phyloP scores from a whole-genome alignment of 495 filamentous ascomycete species.

The Penicillium samsonianum region DNA sequence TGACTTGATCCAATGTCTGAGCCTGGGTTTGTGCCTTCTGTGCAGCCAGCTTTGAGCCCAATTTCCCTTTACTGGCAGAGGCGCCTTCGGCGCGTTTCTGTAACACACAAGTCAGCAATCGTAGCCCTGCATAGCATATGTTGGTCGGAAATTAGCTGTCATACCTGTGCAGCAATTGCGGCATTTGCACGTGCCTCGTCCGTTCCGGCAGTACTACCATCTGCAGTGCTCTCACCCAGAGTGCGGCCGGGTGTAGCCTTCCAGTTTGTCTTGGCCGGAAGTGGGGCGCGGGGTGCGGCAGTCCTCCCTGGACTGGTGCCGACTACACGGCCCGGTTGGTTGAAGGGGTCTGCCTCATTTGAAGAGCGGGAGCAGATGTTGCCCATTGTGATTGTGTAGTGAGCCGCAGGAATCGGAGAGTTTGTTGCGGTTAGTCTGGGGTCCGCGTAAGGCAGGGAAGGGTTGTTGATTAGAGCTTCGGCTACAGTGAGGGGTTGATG shows the following conservation, averaged over 20 bases:
- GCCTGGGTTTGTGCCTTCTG: conserved; percentile 66
- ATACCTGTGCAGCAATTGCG: conserved; percentile 69
- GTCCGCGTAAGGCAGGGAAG: neutral
- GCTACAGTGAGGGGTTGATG: neutral
- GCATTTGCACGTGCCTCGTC: conserved; percentile 59
- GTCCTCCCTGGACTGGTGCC: conserved; percentile 25
- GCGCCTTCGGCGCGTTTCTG: conserved; percentile 45
- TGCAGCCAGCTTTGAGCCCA: conserved; percentile 60
- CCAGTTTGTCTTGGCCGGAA: conserved; percentile 45
- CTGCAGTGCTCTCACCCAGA: conserved; percentile 43
- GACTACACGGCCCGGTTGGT: conserved; percentile 64
- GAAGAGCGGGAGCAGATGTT: conserved; percentile 70
- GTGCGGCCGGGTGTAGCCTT: conserved; percentile 56
- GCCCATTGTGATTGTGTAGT: conserved; percentile 56
- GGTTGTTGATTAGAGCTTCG: neutral
- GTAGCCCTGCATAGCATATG: neutral
- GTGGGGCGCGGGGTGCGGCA: conserved; percentile 36
- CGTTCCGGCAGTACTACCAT: conserved; percentile 23
- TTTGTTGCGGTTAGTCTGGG: neutral
- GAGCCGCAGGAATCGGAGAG: conserved; percentile 1
- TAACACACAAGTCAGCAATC: neutral
- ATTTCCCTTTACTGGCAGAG: conserved; percentile 49
- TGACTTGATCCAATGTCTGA: conserved; percentile 58
- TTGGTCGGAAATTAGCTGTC: neutral
- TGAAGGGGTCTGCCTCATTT: conserved; percentile 55